These are phyloP conservation scores for Salvia splendens DNA, from an alignment of 257 asterid species.

Conservation along the genomic window DNA sequence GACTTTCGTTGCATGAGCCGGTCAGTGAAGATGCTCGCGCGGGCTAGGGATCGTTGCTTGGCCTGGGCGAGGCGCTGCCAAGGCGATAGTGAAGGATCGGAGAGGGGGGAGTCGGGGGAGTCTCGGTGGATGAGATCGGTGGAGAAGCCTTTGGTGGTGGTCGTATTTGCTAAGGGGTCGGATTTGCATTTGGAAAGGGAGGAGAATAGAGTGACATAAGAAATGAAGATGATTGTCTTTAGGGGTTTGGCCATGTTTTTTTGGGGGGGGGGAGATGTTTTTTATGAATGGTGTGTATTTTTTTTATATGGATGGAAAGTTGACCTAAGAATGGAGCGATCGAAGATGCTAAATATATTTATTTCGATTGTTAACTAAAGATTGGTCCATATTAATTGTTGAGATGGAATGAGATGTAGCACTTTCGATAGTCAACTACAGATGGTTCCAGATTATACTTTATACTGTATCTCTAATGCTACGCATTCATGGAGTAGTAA, in stretches of 20 bases:
- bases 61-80: neutral
- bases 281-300: no score
- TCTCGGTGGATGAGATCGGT: neutral
- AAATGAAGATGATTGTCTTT: neutral
- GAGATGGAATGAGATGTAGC: no score
- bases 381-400: no score
- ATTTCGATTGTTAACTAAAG: no score
- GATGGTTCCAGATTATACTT: no score
- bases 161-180: neutral
- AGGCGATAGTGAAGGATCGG: neutral
- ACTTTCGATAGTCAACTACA: no score
- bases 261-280: neutral
- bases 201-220: neutral
- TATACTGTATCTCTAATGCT: no score
- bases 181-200: neutral
- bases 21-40: neutral
- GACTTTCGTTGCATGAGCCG: conserved; percentile 1
- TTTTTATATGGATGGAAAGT: no score
- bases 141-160: neutral
- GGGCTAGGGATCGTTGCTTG: conserved; percentile 46
- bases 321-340: no score
- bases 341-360: no score
- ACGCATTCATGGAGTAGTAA: no score
- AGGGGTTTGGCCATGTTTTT: neutral
- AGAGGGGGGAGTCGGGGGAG: neutral